Conservation (phyloP, 1,139 yeast species). For the Suhomyces chickasaworum region DNA sequence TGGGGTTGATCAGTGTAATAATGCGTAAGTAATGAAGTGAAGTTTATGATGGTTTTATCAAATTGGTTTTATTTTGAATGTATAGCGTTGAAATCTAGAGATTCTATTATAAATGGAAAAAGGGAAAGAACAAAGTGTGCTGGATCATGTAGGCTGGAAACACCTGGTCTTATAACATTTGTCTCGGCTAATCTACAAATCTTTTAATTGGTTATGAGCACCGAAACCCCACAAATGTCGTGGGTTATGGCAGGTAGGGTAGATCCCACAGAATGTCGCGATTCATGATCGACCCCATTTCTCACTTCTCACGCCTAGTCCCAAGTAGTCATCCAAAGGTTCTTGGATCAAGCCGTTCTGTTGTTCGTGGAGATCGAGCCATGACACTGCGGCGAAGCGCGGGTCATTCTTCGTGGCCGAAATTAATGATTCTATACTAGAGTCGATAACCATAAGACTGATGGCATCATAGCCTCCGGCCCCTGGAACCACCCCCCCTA, state of each 20-base stretch:
- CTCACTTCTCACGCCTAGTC: not conserved
- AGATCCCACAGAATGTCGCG: not conserved
- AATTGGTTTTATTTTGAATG: not conserved
- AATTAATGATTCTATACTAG: constrained; percentile 42
- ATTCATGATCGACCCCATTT: not conserved
- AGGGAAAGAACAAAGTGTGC: not conserved
- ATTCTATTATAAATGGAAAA: not conserved
- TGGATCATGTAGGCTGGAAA: not conserved
- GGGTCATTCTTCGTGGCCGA: constrained; percentile 28
- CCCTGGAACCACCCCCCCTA: constrained; percentile 97
- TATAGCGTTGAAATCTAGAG: not conserved
- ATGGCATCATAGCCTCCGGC: constrained; percentile 98
- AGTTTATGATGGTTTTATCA: not conserved
- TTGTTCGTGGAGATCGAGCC: constrained; percentile 68
- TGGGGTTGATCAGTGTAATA: not conserved
- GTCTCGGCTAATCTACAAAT: not conserved
- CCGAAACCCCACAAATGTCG: not conserved
- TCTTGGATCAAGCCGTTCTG: constrained; percentile 53
- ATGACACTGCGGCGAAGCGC: constrained; percentile 49
- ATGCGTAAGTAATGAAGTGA: not conserved
- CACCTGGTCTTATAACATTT: not conserved
- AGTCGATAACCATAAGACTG: constrained; percentile 62
- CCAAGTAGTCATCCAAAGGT: constrained; percentile 27
- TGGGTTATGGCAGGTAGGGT: too few relatives aligned
- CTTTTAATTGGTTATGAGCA: not conserved